Evolutionary conservation across 1,284 basidiomycete genomes (phyloP).

Genomic region (Boletellus deceptivus): DNA sequence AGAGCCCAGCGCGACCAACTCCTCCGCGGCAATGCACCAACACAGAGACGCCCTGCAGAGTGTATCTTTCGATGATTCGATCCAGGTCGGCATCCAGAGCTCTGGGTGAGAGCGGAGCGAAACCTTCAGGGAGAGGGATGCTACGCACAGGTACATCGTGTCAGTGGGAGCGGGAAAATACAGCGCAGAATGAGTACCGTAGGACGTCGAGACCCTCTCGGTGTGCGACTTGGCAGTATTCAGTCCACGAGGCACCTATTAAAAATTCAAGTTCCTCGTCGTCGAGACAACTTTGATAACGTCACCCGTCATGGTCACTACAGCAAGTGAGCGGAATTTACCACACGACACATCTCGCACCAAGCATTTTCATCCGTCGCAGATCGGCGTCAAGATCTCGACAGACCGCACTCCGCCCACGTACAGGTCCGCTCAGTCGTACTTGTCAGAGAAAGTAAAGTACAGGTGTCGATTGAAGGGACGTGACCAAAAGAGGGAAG

Average conservation of each 20-base stretch:
- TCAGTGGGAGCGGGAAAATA: conserved; percentile 3
- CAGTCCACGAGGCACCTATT: conserved; percentile 79
- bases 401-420: conserved; percentile 82
- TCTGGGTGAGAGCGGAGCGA: conserved; percentile 68
- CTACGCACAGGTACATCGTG: conserved; percentile 37
- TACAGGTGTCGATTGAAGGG: background rate
- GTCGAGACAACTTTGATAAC: conserved; percentile 67
- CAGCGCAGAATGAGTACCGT: conserved; percentile 33
- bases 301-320: background rate
- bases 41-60: conserved; percentile 71
- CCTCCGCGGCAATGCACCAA: conserved; percentile 95
- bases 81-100: conserved; percentile 72
- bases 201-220: conserved; percentile 76
- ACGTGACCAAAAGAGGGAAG: background rate
- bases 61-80: conserved; percentile 71
- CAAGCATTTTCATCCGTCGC: conserved; percentile 70
- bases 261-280: conserved; percentile 79
- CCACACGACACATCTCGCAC: conserved; percentile 85
- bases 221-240: conserved; percentile 67
- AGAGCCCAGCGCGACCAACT: conserved; percentile 89
- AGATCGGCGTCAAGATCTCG: conserved; percentile 81
- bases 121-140: conserved; percentile 89
- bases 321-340: conserved; percentile 27
- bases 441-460: conserved; percentile 43
- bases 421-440: conserved; percentile 77